phyloP scores from a whole-genome alignment of 768 basidiomycete genomes.

The Panus rudis region DNA sequence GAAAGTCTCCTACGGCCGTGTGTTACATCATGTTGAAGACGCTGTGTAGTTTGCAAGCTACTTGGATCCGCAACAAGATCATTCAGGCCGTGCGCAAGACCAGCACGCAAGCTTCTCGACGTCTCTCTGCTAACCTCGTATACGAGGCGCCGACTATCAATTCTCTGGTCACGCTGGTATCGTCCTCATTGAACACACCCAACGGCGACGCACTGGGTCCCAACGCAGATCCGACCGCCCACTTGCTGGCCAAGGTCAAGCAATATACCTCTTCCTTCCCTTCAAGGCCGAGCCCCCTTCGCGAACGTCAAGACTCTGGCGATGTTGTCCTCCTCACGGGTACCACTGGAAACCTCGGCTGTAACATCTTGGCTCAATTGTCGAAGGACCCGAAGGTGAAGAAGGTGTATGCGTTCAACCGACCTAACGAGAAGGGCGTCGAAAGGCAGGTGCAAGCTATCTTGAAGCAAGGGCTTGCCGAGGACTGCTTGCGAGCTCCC shows the following conservation, averaged over 20 bases:
- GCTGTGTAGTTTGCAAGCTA: constrained; percentile 14
- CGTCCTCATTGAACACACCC: no score
- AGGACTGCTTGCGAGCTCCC: constrained; percentile 13
- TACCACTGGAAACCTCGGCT: constrained; percentile 30
- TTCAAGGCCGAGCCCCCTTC: background rate
- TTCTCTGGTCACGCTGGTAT: background rate
- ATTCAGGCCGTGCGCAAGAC: constrained; percentile 3
- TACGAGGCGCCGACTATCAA: background rate
- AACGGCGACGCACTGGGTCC: no score
- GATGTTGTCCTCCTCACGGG: constrained; percentile 31
- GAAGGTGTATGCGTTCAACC: constrained; percentile 31
- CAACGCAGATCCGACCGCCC: background rate
- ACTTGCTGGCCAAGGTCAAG: background rate
- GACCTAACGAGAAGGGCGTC: constrained; percentile 5
- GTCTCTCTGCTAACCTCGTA: constrained; percentile 1
- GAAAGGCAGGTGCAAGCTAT: constrained; percentile 21
- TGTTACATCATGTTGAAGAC: background rate
- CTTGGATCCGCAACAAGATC: constrained; percentile 13
- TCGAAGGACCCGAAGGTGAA: constrained; percentile 19
- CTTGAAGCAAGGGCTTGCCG: constrained; percentile 18
- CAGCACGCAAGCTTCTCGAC: background rate
- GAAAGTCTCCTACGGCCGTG: background rate
- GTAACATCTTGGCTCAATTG: constrained; percentile 26
- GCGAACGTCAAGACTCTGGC: background rate
- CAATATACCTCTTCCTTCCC: background rate